These are phyloP conservation scores for Syzygium aqueum DNA, from an alignment of 345 rosid species.

Conservation along the genomic window DNA sequence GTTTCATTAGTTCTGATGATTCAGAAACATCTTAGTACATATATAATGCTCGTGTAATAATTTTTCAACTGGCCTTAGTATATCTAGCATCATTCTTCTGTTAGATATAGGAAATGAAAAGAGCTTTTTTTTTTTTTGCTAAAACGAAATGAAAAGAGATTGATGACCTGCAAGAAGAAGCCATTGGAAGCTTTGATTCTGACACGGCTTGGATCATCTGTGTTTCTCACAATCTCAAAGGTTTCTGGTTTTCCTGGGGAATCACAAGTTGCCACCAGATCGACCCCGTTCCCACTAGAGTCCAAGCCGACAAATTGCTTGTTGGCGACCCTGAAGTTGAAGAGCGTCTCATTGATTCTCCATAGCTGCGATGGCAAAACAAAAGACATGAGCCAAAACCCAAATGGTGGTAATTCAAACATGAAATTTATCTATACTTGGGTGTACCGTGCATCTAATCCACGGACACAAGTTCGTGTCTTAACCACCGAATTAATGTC, in stretches of 20 bases:
- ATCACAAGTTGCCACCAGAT: conserved; percentile 18
- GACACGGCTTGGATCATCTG: conserved; percentile 19
- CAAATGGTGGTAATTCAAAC: neutral
- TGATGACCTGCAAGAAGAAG: conserved; percentile 35
- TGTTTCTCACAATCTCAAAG: conserved; percentile 33
- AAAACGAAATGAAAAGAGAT: neutral
- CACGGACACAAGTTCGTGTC: neutral
- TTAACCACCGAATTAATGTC: too few relatives aligned
- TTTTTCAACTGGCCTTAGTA: neutral
- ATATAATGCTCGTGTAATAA: neutral
- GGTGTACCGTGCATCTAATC: neutral
- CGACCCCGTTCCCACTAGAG: conserved; percentile 10
- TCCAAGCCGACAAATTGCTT: conserved; percentile 39
- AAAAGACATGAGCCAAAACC: neutral
- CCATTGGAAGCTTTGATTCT: conserved; percentile 49
- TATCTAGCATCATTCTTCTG: neutral
- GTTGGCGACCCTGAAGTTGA: conserved; percentile 38
- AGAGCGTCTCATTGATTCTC: conserved; percentile 36
- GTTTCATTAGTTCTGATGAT: neutral
- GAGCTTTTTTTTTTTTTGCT: too few relatives aligned
- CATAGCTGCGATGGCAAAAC: conserved; percentile 21
- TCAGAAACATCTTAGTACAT: neutral
- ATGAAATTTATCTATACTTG: neutral
- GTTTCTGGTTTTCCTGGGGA: conserved; percentile 15
- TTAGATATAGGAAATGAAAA: neutral